Conservation (phyloP, 345 rosid species). For the Odontarrhena argentea region DNA sequence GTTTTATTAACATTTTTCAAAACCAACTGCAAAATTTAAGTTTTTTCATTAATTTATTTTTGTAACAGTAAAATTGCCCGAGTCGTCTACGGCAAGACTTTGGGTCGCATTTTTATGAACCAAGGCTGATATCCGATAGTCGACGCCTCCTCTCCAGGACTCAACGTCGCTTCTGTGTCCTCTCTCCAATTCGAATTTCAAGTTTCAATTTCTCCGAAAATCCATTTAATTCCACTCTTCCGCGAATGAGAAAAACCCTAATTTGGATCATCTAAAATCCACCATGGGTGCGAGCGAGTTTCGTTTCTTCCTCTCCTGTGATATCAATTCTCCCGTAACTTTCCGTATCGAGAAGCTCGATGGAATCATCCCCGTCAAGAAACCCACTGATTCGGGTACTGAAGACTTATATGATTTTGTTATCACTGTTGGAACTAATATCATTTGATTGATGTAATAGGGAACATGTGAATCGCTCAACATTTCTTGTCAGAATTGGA, state of each 20-base stretch:
- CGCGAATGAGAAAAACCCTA: slow-evolving; percentile 24
- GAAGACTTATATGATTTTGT: background rate
- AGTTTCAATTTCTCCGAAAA: slow-evolving; percentile 9
- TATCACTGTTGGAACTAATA: background rate
- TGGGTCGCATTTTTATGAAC: background rate
- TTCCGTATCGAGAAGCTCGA: slow-evolving; percentile 90
- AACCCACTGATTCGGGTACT: slow-evolving; percentile 57
- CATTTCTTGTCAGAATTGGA: slow-evolving; percentile 4
- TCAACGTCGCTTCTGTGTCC: slow-evolving; percentile 4
- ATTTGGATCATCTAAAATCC: slow-evolving; percentile 14
- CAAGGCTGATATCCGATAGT: slow-evolving; percentile 23
- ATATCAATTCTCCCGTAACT: slow-evolving; percentile 87
- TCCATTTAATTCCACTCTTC: slow-evolving; percentile 3
- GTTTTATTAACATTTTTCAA: too few species aligned
- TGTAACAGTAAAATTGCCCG: too few species aligned
- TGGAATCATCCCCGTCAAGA: slow-evolving; percentile 61
- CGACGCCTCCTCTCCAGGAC: slow-evolving; percentile 5
- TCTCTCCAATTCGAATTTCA: slow-evolving; percentile 12
- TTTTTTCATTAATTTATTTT: too few species aligned
- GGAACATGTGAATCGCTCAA: background rate
- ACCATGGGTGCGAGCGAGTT: slow-evolving; percentile 82
- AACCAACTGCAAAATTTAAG: too few species aligned
- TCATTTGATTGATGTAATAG: background rate
- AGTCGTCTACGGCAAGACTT: background rate
- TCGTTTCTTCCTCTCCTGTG: slow-evolving; percentile 95